Evolutionary conservation across 148 eudicot genomes (phyloP).

Genomic region (Silene conica): DNA sequence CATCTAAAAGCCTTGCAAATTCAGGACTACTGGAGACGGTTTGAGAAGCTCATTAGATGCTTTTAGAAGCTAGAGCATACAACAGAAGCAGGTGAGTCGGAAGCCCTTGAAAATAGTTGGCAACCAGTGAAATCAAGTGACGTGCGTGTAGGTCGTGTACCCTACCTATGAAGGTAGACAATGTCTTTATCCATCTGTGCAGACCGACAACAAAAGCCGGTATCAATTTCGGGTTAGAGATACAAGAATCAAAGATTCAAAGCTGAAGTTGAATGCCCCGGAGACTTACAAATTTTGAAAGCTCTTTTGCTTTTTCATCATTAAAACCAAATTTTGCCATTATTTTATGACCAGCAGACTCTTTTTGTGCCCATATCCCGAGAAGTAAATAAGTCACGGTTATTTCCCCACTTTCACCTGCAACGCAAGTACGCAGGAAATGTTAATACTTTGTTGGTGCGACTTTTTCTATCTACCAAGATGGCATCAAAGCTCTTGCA

Average conservation of each 20-base stretch:
- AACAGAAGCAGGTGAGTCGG: background rate
- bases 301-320: slow-evolving; percentile 75
- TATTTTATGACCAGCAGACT: slow-evolving; percentile 65
- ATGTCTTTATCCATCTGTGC: slow-evolving; percentile 75
- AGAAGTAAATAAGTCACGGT: slow-evolving; percentile 64
- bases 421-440: slow-evolving; percentile 7
- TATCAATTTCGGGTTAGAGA: background rate
- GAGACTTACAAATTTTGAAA: slow-evolving; percentile 64
- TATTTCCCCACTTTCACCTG: slow-evolving; percentile 86
- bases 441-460: background rate
- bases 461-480: background rate
- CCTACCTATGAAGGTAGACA: slow-evolving; percentile 45
- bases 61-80: background rate
- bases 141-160: background rate
- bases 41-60: slow-evolving; percentile 8
- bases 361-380: slow-evolving; percentile 77
- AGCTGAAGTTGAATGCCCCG: slow-evolving; percentile 2
- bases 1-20: background rate
- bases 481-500: background rate
- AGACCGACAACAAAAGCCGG: slow-evolving; percentile 1
- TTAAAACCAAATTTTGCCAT: slow-evolving; percentile 64
- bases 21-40: background rate
- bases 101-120: slow-evolving; percentile 14
- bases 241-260: background rate
- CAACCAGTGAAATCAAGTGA: background rate